Percentiles rank a stretch among this genome's conserved stretches.
phyloP scores from a whole-genome alignment of 805 yeast species.

The Ogataea pini region DNA sequence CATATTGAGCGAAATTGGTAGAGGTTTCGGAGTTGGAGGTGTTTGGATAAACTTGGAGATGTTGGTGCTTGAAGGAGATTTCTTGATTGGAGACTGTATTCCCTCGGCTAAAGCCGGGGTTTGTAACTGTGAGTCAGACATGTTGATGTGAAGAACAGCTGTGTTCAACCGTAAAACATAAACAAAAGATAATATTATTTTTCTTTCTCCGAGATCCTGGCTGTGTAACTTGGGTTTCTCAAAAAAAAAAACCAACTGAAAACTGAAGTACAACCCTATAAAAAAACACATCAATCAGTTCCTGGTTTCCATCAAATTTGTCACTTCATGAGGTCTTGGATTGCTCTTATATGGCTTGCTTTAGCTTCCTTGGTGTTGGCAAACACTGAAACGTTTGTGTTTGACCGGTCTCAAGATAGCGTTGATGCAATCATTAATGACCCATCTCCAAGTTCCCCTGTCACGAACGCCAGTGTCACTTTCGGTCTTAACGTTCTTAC shows the following conservation, averaged over 20 bases:
- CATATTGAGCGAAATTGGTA: constrained; percentile 25
- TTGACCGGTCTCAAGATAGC: background rate
- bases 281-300: too few relatives aligned
- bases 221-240: background rate
- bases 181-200: constrained; percentile 5
- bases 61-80: constrained; percentile 24
- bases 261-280: too few relatives aligned
- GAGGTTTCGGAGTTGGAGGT: constrained; percentile 22
- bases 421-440: too few relatives aligned
- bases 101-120: background rate
- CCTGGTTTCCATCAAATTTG: background rate
- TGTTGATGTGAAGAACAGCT: background rate
- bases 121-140: background rate
- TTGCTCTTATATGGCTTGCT: background rate
- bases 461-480: background rate
- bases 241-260: background rate
- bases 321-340: background rate
- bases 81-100: constrained; percentile 20
- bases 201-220: background rate
- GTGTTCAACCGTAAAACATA: background rate
- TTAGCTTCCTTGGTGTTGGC: constrained; percentile 9
- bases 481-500: constrained; percentile 8
- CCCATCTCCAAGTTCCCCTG: too few relatives aligned
- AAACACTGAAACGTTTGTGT: constrained; percentile 26
- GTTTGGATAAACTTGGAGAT: constrained; percentile 20